Conservation (phyloP, 768 basidiomycete species). For the Mycena alexandri region DNA sequence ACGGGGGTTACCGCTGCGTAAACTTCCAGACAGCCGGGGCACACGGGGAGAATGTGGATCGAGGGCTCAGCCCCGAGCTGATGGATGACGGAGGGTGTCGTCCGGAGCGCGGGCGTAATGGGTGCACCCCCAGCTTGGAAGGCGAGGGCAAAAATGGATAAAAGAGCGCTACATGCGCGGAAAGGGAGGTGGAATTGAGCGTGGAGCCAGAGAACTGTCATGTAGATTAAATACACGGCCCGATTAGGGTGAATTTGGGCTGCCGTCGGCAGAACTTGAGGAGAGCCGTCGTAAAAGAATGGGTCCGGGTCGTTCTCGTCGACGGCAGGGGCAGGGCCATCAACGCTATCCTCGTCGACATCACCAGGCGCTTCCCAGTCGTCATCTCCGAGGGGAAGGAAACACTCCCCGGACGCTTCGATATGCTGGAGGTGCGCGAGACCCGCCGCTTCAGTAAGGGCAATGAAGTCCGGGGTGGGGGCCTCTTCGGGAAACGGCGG, state of each 20-base stretch:
- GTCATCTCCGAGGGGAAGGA: neutral
- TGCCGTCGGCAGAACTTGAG: neutral
- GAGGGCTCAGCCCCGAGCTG: slow-evolving; percentile 36
- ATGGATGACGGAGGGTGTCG: slow-evolving; percentile 36
- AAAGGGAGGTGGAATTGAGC: slow-evolving; percentile 43
- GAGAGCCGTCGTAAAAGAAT: neutral
- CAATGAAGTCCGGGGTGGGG: too few species aligned
- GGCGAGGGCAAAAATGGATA: slow-evolving; percentile 36
- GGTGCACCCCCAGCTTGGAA: slow-evolving; percentile 18
- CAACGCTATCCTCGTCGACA: neutral
- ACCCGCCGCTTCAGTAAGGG: too few species aligned
- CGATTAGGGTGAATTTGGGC: slow-evolving; percentile 35
- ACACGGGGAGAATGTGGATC: slow-evolving; percentile 40
- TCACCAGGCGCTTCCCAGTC: neutral
- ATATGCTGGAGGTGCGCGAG: too few species aligned
- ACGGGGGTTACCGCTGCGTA: slow-evolving; percentile 28
- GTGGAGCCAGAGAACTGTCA: slow-evolving; percentile 45
- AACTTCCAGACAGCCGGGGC: slow-evolving; percentile 40
- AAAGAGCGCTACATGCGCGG: slow-evolving; percentile 42
- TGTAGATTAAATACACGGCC: slow-evolving; percentile 39
- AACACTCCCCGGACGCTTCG: neutral
- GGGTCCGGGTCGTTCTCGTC: slow-evolving; percentile 23
- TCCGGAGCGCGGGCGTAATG: slow-evolving; percentile 32
- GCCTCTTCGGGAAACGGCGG: too few species aligned
- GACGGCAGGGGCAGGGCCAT: neutral